Base-by-base conservation (phyloP, 164 flowering plant species). In the Vitis rupestris region DNA sequence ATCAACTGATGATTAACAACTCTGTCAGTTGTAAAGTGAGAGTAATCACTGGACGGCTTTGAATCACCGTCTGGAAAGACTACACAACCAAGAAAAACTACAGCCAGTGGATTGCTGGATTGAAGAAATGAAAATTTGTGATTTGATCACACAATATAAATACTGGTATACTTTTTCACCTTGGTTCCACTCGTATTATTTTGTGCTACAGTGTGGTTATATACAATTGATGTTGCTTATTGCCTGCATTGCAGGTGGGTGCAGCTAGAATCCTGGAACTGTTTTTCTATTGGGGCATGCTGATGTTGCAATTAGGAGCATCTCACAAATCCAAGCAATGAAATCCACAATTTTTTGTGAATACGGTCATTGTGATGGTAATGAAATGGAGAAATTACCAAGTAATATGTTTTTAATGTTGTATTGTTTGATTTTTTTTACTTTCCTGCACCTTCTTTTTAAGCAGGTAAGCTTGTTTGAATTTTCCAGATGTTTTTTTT, bases 111-210 rank as follows among this genome's bases (percentile, higher is more conserved):
- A 65, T 65, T 51, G 23, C 48, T 53, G 37, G 49, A 12, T 52
- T 44, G 56, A 52, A 65, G 68, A 16, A 52, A 14, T 47, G 59
- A 52, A 65, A 15, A 1, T 50, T 65, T 47, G 68, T n/a, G 1
- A 27, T 8, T 37, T 23, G 27, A 23, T 23, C 27, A 23, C 27
- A 23, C 27, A 23, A 23, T 23, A 23, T 23, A 23, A 23, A 23
- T 23, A 23, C 19, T 65, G 68, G 59, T 65, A 65, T 54, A 59
- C 55, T 16, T 52, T 50, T 8, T 65, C 12, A 27, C 29, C 67
- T 65, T 12, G 6, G 62, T 59, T 9, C 9, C 27, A 9, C 8
- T 50, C 14, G 44, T 19, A 50, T 19, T 64, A 9, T n/a, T 19
- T 17, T 50, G 13, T 17, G 65, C 6, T 1, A 1, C 27, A 23